phyloP scores from a whole-genome alignment of 257 asterid species.

The Nicotiana noctiflora region DNA sequence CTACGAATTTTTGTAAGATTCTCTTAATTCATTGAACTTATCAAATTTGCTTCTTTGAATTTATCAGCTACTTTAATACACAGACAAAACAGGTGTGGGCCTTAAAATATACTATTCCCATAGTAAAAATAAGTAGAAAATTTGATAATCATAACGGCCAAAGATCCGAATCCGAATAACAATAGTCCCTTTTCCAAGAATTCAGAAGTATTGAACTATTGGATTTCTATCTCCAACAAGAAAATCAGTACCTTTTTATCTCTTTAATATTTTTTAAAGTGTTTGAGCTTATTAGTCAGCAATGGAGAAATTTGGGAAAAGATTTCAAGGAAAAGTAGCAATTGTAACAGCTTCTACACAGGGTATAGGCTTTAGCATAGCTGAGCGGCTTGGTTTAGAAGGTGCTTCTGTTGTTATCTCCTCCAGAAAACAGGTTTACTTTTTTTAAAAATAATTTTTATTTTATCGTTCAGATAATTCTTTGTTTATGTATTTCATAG shows the following conservation, averaged over 20 bases:
- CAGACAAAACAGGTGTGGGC: neutral
- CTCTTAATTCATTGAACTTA: neutral
- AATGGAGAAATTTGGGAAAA: conserved; percentile 38
- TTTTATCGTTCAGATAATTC: neutral
- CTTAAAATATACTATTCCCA: too few relatives aligned
- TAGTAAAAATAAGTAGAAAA: neutral
- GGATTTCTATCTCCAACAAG: neutral
- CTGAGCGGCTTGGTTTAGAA: conserved; percentile 81
- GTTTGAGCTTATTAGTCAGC: neutral
- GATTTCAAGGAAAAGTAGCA: conserved; percentile 76
- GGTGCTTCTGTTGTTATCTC: conserved; percentile 93
- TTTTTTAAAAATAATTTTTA: neutral
- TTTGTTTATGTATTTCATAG: neutral
- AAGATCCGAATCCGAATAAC: neutral
- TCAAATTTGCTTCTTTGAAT: neutral
- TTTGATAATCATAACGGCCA: neutral
- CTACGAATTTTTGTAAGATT: too few relatives aligned
- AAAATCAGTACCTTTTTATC: neutral
- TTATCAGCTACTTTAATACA: neutral
- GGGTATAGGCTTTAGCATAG: conserved; percentile 86
- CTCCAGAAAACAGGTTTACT: conserved; percentile 66
- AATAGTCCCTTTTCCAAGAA: neutral
- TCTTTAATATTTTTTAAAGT: neutral
- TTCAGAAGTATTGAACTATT: neutral
- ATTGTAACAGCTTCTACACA: conserved; percentile 94